Conservation (phyloP, 2,329 filamentous ascomycete species). For the Xenoacremonium recifei region DNA sequence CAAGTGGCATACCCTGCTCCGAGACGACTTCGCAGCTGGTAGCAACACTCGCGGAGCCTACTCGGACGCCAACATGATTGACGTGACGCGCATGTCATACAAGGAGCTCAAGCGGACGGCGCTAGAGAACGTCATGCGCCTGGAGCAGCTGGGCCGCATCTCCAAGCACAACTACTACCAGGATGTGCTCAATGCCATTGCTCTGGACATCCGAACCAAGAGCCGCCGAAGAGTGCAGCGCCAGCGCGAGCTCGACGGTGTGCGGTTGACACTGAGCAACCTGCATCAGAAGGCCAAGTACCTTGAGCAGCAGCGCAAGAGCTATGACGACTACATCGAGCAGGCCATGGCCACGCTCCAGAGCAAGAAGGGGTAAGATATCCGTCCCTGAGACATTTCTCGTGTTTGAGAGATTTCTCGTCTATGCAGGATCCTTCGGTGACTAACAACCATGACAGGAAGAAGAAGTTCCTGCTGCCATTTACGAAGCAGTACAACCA, state of each 20-base stretch:
- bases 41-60: conserved; percentile 79
- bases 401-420: conserved; percentile 1
- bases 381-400: background rate
- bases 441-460: conserved; percentile 47
- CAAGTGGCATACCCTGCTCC: conserved; percentile 78
- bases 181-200: conserved; percentile 96
- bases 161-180: conserved; percentile 92
- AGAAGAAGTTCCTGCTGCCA: conserved; percentile 89
- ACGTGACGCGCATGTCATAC: conserved; percentile 87
- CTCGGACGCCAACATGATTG: conserved; percentile 82
- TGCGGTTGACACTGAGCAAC: conserved; percentile 71
- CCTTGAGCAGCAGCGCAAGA: conserved; percentile 92
- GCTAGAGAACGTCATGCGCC: conserved; percentile 86
- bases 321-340: conserved; percentile 98
- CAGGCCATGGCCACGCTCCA: conserved; percentile 96
- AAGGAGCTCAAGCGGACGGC: conserved; percentile 89
- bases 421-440: no score
- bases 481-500: conserved; percentile 99
- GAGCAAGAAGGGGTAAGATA: conserved; percentile 81
- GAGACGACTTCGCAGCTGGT: conserved; percentile 71
- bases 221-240: conserved; percentile 89
- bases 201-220: conserved; percentile 95
- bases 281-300: conserved; percentile 86
- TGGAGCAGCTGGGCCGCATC: conserved; percentile 86
- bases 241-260: conserved; percentile 84